Evolutionary conservation across 257 asterid genomes (phyloP), one percentile per base, ranked within the genome.

Genomic region (Anisodus tanguticus): DNA sequence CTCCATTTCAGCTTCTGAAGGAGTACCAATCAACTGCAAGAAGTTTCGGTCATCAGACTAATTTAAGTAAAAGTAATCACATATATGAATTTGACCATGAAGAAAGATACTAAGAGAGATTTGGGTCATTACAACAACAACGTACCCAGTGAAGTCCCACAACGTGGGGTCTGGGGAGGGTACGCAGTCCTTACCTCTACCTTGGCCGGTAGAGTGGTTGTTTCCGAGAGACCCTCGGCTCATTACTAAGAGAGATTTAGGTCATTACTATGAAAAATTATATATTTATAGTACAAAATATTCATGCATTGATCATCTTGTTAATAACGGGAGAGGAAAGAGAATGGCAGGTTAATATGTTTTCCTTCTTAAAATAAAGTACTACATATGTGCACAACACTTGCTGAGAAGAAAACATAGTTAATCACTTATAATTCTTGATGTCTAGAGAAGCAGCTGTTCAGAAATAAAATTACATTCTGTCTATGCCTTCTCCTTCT

Each of bases 1-100:
- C 82, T 74, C 86, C 86, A 83, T 67, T 43, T 83, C 86, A 72
- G 86, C 72, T 69, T 83, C 86, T 58, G 86, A 83, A 49, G 86
- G 86, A 43, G 86, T 83, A 37, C 86, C 86, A 58, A 83, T 83
- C 71, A 83, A 67, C 86, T 83, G 86, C 81, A 83, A 72, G 22
- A 53, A 55, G 67, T 26, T 51, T 47, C 26, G 45, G 26, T 53
- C 39, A 53, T 54, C 26, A 80, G 39, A 57, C 59, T 39, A 26
- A 80, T 62, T 80, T 49, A 53, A 49, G 66, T 80, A 80, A 15
- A 80, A 31, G 37, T 80, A 57, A 53, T 17, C 83, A 79, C 49
- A 54, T 79, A 55, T 55, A 41, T 13, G 35, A 76, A 76, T 76
- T 55, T 55, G 60, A 55, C 17, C 19, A 55, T 5, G 22, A 47